phyloP scores from a whole-genome alignment of 768 basidiomycete genomes.

The Austroboletus eburneus region DNA sequence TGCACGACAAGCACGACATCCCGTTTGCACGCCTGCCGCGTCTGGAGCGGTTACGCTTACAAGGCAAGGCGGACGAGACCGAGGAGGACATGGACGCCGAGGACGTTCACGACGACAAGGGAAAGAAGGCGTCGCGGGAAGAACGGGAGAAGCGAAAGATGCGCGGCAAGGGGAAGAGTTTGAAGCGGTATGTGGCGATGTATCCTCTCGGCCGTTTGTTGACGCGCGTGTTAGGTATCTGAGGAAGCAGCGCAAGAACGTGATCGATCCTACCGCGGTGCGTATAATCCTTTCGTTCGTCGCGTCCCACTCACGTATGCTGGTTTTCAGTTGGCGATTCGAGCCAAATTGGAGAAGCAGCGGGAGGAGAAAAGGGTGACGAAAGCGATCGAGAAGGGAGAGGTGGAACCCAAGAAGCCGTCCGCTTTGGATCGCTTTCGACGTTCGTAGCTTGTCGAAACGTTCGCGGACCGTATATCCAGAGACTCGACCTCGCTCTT shows the following conservation, averaged over 20 bases:
- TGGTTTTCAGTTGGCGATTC: conserved; percentile 48
- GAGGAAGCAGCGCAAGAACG: conserved; percentile 91
- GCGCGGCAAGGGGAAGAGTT: conserved; percentile 82
- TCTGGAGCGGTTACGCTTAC: conserved; percentile 54
- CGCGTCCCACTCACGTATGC: neutral
- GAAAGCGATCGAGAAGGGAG: conserved; percentile 33
- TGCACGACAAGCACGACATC: conserved; percentile 42
- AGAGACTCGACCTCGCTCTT: no score
- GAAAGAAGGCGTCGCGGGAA: conserved; percentile 18
- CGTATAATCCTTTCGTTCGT: conserved; percentile 17
- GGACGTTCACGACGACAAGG: conserved; percentile 34
- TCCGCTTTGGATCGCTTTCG: conserved; percentile 36
- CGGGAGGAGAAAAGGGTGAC: conserved; percentile 40
- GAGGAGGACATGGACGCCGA: conserved; percentile 32
- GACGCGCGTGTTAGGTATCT: no score
- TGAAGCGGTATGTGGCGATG: conserved; percentile 74
- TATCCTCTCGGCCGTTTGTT: no score
- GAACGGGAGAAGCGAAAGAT: conserved; percentile 68
- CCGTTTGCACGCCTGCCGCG: conserved; percentile 75
- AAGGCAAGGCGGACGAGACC: conserved; percentile 71
- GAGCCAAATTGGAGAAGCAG: conserved; percentile 61
- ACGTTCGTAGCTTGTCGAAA: conserved; percentile 11
- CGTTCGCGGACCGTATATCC: neutral
- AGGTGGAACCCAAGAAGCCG: conserved; percentile 26
- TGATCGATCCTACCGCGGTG: conserved; percentile 80